Base-by-base conservation (phyloP, 2,329 filamentous ascomycete species). In the Botrytis aclada region DNA sequence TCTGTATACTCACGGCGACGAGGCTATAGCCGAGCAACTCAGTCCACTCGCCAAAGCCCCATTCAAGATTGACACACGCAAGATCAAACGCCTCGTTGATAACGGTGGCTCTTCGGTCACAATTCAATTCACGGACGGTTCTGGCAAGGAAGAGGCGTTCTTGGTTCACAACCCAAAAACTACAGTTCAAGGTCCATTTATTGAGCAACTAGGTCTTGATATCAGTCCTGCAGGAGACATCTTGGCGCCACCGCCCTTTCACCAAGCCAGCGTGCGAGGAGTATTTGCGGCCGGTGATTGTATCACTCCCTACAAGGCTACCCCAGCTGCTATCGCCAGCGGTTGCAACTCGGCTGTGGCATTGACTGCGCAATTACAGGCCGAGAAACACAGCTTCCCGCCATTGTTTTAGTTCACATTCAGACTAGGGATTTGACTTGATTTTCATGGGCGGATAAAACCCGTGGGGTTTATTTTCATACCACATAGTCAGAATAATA, bases 251-350 rank as follows among this genome's bases (percentile, higher is more conserved):
- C 76, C 78, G 5, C 86, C 86, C 47, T 86, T 88, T 76, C 81
- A 84, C 45, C 81, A 84, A 77, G 87, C 87, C 3, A 86, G 79
- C 67, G 82, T 87, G 0, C 79, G 80, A 2, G 88, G 87, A 0
- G 84, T 86, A 4, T 88, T 86, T 80, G 87, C 86, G 0, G 85
- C 82, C 0, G 88, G 88, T 0, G 88, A 90, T 41, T 72, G 63
- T 54, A 45, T 63, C 20, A 51, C 51, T 5, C 51, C 29, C 4
- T 51, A 41, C 85, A 66, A 66, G 43, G 64, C 41, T 37, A 66
- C 41, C 14, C 64, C 29, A 4, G 64, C 41, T 54, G 64, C 64
- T 0, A 51, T 66, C 1, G 41, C 43, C 12, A 66, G 64, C 2
- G 64, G 64, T 9, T 66, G 43, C 4, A 51, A 66, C 1, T 47